Evolutionary conservation across 345 rosid species (phyloP), one percentile per base, ranked within the genome.

Genomic region (Gossypium herbaceum): DNA sequence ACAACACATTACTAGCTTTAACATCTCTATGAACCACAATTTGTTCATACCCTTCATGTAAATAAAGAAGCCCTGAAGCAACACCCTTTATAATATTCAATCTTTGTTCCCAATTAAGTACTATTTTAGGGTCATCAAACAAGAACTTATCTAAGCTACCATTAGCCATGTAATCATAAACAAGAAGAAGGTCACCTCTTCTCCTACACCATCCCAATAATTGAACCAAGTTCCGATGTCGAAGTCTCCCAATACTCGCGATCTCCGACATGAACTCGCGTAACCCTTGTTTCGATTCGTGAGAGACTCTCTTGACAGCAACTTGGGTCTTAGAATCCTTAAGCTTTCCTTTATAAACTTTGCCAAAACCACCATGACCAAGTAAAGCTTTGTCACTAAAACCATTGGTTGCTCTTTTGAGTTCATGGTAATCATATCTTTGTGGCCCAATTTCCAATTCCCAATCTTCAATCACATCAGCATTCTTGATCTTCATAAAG

Each of bases 101-200:
- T 78, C 98, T 88, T 76, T 91, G 97, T 50, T 85, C 85, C 98
- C 98, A 94, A 16, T 22, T 77, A 2, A 94, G 92, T 19, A 85
- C 76, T 2, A 55, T 75, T 74, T 85, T 72, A 0, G 91, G 88
- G 19, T 76, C 73, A 54, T 88, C 67, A 34, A 62, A 62, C 67
- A 62, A 34, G 39, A 34, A 62, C 5, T 34, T 62, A 62, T 62
- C 67, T 34, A 62, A 62, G 67, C 47, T 62, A 11, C 66, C 66
- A 29, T 61, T 62, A 62, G 47, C 45, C 67, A 62, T 62, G 45
- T 27, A 61, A 7, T 61, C 66, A 15, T 61, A 61, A 61, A 61
- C 66, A 29, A 61, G 66, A 61, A 61, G 66, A 34, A 61, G 66
- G 34, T 61, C 66, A 61, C 66, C 66, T 29, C 44, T 61, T 61